phyloP scores from a whole-genome alignment of 129 eudicot genomes.

The Flaveria robusta region DNA sequence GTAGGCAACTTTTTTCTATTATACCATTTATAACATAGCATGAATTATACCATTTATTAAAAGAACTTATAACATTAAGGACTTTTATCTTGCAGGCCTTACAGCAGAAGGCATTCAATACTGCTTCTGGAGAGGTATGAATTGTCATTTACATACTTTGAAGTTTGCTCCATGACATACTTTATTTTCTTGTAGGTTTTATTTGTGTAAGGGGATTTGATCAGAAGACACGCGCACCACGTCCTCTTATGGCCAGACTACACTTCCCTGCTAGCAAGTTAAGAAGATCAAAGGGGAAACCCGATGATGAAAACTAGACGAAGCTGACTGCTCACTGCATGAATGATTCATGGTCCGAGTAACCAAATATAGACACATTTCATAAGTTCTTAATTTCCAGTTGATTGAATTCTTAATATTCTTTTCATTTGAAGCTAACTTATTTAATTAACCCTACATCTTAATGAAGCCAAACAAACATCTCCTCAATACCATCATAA shows the following conservation, averaged over 20 bases:
- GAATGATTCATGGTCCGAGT: neutral
- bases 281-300: slow-evolving; percentile 28
- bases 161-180: neutral
- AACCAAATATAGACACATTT: neutral
- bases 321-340: neutral
- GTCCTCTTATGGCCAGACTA: slow-evolving; percentile 75
- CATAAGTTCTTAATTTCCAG: too few relatives aligned
- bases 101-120: slow-evolving; percentile 68
- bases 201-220: slow-evolving; percentile 89
- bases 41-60: neutral
- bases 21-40: neutral
- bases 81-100: slow-evolving; percentile 49
- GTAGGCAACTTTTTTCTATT: neutral
- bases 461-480: too few relatives aligned
- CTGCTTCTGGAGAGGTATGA: slow-evolving; percentile 93
- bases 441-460: too few relatives aligned
- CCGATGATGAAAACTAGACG: neutral
- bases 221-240: slow-evolving; percentile 61
- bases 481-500: too few relatives aligned
- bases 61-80: neutral
- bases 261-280: slow-evolving; percentile 79
- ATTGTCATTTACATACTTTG: slow-evolving; percentile 10
- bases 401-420: too few relatives aligned
- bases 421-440: too few relatives aligned
- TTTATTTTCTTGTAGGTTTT: slow-evolving; percentile 49